Evolutionary conservation across 768 basidiomycete genomes (phyloP).

Genomic region (Suillus sp.): DNA sequence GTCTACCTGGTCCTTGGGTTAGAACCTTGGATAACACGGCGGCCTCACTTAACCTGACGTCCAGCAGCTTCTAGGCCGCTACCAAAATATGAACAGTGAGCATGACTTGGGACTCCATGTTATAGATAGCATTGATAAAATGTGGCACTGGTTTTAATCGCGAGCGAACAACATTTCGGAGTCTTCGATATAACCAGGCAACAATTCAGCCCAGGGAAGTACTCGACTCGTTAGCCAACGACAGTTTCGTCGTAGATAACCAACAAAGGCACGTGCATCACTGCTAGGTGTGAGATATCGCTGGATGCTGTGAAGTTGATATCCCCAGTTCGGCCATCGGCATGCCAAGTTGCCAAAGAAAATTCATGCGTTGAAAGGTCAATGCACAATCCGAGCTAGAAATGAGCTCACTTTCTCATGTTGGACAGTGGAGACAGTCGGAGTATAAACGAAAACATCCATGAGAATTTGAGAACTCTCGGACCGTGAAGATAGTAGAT

Average conservation of each 20-base stretch:
- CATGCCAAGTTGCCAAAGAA: not conserved
- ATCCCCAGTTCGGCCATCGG: not conserved
- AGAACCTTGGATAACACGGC: not conserved
- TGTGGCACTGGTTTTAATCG: slow-evolving; percentile 78
- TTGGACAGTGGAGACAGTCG: not conserved
- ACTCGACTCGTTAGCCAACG: not conserved
- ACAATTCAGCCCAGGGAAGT: not conserved
- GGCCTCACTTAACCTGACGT: not conserved
- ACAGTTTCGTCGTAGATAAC: not conserved
- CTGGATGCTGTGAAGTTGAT: not conserved
- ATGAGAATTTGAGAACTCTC: slow-evolving; percentile 3
- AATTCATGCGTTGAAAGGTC: not conserved
- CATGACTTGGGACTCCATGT: not conserved
- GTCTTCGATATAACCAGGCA: slow-evolving; percentile 62
- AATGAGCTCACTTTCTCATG: slow-evolving; percentile 5
- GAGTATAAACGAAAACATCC: not conserved
- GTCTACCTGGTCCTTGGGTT: slow-evolving; percentile 2
- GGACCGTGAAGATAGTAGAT: not conserved
- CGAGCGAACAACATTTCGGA: slow-evolving; percentile 95
- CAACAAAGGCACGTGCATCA: not conserved
- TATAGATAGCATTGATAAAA: not conserved
- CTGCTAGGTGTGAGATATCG: not conserved
- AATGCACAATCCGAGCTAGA: not conserved
- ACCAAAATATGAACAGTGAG: not conserved
- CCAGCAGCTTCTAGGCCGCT: not conserved